phyloP scores from a whole-genome alignment of 164 flowering plant species.

The Magnolia sinica region DNA sequence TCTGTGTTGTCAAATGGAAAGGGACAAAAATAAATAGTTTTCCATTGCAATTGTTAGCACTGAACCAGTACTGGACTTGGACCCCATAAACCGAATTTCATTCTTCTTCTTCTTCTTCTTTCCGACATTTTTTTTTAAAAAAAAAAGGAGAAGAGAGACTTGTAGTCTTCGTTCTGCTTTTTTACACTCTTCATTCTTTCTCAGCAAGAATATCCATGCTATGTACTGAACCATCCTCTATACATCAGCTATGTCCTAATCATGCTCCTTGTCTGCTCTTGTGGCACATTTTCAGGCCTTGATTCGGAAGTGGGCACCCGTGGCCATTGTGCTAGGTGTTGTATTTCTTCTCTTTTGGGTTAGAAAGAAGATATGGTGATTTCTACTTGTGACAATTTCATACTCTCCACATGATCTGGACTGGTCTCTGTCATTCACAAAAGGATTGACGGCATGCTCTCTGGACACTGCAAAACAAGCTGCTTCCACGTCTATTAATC shows the following conservation, averaged over 20 bases:
- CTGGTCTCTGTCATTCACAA: neutral
- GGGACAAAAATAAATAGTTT: no score
- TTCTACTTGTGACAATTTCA: neutral
- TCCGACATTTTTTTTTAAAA: no score
- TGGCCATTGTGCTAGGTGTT: conserved; percentile 74
- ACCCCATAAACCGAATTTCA: no score
- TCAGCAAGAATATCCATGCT: no score
- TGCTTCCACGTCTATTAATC: neutral
- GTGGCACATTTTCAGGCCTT: conserved; percentile 42
- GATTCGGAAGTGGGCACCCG: conserved; percentile 84
- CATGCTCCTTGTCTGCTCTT: neutral
- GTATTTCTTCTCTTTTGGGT: conserved; percentile 73
- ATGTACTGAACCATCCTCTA: no score
- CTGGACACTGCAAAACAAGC: neutral
- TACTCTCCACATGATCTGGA: neutral
- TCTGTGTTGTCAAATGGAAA: no score
- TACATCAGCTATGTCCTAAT: neutral
- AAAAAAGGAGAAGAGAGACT: no score
- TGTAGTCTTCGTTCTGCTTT: no score
- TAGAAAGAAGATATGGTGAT: conserved; percentile 60
- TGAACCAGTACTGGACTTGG: no score
- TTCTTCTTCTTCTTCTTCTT: no score
- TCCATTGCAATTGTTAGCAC: no score
- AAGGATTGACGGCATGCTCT: neutral
- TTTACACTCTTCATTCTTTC: no score